Percentiles rank a stretch among this genome's conserved stretches.
Conservation (phyloP, 495 filamentous ascomycete species). For the Niebla homalea region DNA sequence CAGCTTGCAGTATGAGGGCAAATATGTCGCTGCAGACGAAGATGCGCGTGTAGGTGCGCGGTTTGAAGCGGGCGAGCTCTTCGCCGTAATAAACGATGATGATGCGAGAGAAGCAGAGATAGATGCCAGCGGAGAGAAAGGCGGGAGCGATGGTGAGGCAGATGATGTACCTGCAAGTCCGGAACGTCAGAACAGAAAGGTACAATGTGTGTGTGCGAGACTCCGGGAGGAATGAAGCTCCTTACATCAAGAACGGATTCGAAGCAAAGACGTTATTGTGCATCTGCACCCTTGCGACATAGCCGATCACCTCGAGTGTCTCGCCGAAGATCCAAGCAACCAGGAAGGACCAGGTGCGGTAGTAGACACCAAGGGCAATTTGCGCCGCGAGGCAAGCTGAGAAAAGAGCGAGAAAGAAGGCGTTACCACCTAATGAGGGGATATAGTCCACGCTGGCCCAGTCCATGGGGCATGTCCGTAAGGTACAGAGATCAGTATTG, state of each 20-base stretch:
- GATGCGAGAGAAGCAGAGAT: conserved; percentile 48
- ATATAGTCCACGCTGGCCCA: conserved; percentile 22
- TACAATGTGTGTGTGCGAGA: too few species aligned
- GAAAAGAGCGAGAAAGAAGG: conserved; percentile 23
- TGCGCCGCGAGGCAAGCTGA: conserved; percentile 18
- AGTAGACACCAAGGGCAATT: conserved; percentile 17
- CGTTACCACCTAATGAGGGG: conserved; percentile 27
- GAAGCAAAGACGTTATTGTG: conserved; percentile 23
- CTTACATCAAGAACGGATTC: conserved; percentile 22
- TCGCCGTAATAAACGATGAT: conserved; percentile 45
- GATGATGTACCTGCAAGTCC: conserved; percentile 25
- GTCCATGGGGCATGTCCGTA: conserved; percentile 27
- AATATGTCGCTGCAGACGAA: conserved; percentile 51
- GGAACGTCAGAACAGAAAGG: too few species aligned
- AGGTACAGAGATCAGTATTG: conserved; percentile 20
- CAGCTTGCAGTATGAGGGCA: conserved; percentile 49
- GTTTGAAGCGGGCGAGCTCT: conserved; percentile 47
- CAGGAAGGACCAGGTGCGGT: conserved; percentile 23
- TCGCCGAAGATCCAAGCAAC: conserved; percentile 19
- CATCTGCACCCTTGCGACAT: conserved; percentile 21
- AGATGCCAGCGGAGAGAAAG: conserved; percentile 51
- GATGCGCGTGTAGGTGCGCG: conserved; percentile 27
- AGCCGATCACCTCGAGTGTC: conserved; percentile 26
- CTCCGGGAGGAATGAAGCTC: background rate
- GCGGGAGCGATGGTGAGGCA: conserved; percentile 52